Evolutionary conservation across 1,284 basidiomycete genomes (phyloP).

Genomic region (Meira miltonrushii): DNA sequence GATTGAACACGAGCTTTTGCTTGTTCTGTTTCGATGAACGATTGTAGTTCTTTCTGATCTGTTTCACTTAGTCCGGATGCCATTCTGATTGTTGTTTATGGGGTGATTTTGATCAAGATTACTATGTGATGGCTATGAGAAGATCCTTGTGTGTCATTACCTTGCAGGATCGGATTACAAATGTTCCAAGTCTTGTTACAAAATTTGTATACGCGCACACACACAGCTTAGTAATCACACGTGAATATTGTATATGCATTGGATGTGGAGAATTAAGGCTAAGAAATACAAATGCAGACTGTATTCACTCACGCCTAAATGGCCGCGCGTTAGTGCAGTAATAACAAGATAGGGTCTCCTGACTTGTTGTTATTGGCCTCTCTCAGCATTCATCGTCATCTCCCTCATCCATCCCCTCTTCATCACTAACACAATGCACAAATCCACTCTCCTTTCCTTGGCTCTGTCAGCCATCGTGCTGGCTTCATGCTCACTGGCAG

Average conservation of each 20-base stretch:
- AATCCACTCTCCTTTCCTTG: too few species aligned
- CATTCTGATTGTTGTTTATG: not conserved
- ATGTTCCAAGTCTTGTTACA: not conserved
- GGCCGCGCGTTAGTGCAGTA: too few species aligned
- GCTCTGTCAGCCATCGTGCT: too few species aligned
- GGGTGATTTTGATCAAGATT: not conserved
- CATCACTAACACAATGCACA: too few species aligned
- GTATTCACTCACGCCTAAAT: too few species aligned
- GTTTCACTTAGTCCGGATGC: constrained; percentile 33
- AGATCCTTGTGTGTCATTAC: not conserved
- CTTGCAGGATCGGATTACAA: not conserved
- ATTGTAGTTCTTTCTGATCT: constrained; percentile 62
- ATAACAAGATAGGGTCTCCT: too few species aligned
- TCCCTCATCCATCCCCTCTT: too few species aligned
- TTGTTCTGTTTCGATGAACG: constrained; percentile 81
- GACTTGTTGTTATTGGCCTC: too few species aligned
- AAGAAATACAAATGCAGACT: not conserved
- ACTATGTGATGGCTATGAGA: not conserved
- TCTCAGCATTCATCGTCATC: too few species aligned
- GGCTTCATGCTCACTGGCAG: too few species aligned
- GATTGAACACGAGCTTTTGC: constrained; percentile 72
- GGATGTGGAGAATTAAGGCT: not conserved
- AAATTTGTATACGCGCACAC: not conserved
- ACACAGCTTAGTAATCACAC: not conserved
- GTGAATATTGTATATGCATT: not conserved